Percentiles rank a stretch among this genome's conserved stretches.
These are phyloP conservation scores for Neoscytalidium dimidiatum DNA, from an alignment of 2,329 filamentous ascomycete species.

Conservation along the genomic window DNA sequence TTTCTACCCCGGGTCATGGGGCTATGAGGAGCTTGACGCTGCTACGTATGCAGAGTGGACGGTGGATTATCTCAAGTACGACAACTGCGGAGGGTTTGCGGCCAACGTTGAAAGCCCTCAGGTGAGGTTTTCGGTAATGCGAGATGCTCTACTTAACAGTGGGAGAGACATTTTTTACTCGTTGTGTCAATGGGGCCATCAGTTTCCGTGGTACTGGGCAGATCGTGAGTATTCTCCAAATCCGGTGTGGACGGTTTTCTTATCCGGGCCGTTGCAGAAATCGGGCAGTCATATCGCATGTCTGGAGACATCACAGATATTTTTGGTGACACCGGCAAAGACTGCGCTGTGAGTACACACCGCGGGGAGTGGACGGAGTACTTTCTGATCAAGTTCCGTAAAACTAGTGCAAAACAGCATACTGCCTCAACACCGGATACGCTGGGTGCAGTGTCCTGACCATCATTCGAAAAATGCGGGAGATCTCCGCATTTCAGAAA, in stretches of 20 bases:
- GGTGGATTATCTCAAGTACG: conserved; percentile 44
- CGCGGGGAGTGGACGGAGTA: no score
- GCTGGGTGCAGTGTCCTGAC: conserved; percentile 28
- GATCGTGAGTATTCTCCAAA: neutral
- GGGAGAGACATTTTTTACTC: conserved; percentile 9
- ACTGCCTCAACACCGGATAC: conserved; percentile 33
- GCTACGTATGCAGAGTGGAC: conserved; percentile 42
- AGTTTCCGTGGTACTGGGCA: conserved; percentile 11
- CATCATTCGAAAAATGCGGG: conserved; percentile 38
- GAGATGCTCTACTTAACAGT: neutral
- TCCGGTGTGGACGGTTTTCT: accelerated
- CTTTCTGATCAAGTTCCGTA: neutral
- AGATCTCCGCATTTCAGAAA: conserved; percentile 34
- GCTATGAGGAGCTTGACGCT: conserved; percentile 46
- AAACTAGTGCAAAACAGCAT: conserved; percentile 33
- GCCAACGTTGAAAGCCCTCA: conserved; percentile 11
- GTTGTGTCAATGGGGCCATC: conserved; percentile 15
- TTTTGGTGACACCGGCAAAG: neutral
- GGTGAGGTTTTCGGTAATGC: conserved; percentile 2
- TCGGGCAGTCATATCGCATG: conserved; percentile 29
- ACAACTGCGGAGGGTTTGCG: conserved; percentile 42
- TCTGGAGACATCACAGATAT: conserved; percentile 28
- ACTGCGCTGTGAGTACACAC: conserved; percentile 20
- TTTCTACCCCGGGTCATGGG: conserved; percentile 45
- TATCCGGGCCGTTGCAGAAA: neutral